Evolutionary conservation across 805 yeast genomes (phyloP).

Genomic region (Pichia membranifaciens): DNA sequence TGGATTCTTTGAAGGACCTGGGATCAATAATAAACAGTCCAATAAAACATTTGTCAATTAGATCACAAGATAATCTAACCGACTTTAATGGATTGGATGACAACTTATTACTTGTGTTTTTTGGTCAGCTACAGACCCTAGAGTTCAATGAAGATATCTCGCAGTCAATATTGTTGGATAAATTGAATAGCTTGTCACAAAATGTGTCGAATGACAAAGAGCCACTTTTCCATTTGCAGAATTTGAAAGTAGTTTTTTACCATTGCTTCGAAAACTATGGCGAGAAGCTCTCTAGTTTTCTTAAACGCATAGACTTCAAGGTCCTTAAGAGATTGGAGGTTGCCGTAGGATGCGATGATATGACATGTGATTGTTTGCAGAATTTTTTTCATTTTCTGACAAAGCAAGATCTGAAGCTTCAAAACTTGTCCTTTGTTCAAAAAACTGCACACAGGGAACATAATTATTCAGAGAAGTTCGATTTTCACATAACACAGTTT

Average conservation of each 20-base stretch:
- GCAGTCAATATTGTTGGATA: conserved; percentile 32
- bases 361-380: conserved; percentile 40
- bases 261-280: conserved; percentile 40
- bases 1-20: conserved; percentile 9
- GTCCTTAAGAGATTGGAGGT: conserved; percentile 41
- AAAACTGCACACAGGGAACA: conserved; percentile 33
- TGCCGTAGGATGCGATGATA: conserved; percentile 47
- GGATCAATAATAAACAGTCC: not conserved
- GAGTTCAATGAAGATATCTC: conserved; percentile 25
- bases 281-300: conserved; percentile 10
- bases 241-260: conserved; percentile 37
- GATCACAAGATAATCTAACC: not conserved
- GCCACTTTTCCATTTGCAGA: conserved; percentile 22
- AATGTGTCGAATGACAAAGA: not conserved
- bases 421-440: conserved; percentile 33
- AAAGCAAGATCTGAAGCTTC: conserved; percentile 26
- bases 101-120: conserved; percentile 23
- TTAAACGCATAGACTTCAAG: conserved; percentile 28
- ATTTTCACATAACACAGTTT: conserved; percentile 40
- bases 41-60: conserved; percentile 1
- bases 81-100: not conserved
- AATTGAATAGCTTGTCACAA: conserved; percentile 12
- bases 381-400: conserved; percentile 31
- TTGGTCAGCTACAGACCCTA: conserved; percentile 27
- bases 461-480: conserved; percentile 51